These are phyloP conservation scores for Colletotrichum graminicola DNA, from an alignment of 2,329 filamentous ascomycete genomes.

Conservation along the genomic window DNA sequence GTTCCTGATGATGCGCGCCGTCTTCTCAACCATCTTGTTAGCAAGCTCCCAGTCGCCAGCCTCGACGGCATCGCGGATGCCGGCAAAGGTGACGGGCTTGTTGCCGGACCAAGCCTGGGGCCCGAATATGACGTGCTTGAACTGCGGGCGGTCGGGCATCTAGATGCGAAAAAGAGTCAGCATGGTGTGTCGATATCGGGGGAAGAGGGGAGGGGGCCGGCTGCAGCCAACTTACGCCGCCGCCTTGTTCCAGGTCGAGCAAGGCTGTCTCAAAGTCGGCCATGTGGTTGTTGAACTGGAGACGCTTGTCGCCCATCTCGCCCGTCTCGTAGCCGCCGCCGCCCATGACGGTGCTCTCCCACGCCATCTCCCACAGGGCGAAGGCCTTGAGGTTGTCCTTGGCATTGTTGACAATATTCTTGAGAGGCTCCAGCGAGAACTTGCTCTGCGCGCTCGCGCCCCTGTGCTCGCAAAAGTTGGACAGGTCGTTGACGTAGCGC, in stretches of 20 bases:
- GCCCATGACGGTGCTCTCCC: constrained; percentile 79
- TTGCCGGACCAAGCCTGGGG: constrained; percentile 82
- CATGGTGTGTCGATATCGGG: constrained; percentile 27
- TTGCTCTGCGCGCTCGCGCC: constrained; percentile 69
- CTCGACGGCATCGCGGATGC: constrained; percentile 84
- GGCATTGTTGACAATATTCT: constrained; percentile 72
- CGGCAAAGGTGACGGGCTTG: constrained; percentile 68
- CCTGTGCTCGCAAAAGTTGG: constrained; percentile 36
- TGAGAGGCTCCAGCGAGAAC: constrained; percentile 68
- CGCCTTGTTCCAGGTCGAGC: constrained; percentile 78
- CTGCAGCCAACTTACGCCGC: constrained; percentile 70
- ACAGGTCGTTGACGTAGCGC: constrained; percentile 74
- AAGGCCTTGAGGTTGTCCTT: constrained; percentile 73
- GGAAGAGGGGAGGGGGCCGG: background rate
- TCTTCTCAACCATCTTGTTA: constrained; percentile 76
- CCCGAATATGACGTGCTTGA: constrained; percentile 92
- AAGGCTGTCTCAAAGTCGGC: constrained; percentile 85
- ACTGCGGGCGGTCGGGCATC: constrained; percentile 90
- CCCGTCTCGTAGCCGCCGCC: constrained; percentile 82
- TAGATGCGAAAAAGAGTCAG: constrained; percentile 49
- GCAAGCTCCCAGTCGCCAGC: constrained; percentile 77
- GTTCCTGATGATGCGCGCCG: constrained; percentile 73
- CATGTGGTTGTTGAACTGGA: constrained; percentile 84
- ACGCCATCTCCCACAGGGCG: constrained; percentile 80
- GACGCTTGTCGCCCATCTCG: constrained; percentile 74